A percentile compares a stretch with the other conserved stretches of the same genome.
Evolutionary conservation across 306 rosid species (phyloP).

Genomic region (Sindora glabra): DNA sequence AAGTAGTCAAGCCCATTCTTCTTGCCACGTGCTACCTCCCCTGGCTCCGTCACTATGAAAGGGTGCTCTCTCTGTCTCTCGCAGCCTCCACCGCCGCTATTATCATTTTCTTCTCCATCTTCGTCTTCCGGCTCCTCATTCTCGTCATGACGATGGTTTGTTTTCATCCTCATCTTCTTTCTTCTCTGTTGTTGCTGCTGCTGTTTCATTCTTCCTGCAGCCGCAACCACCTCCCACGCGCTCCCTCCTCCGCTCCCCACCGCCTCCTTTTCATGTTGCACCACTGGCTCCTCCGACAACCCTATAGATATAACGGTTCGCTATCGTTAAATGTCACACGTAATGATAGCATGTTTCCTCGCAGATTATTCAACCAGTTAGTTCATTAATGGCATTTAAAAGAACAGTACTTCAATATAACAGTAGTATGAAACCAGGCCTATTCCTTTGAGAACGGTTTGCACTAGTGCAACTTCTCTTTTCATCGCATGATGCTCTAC

Average conservation of each 20-base stretch:
- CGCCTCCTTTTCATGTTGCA: conserved; percentile 69
- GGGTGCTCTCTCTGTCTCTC: conserved; percentile 95
- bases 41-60: conserved; percentile 91
- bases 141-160: neutral
- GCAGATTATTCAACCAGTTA: neutral
- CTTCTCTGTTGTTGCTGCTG: conserved; percentile 39
- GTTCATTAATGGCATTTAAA: neutral
- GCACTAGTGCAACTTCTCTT: neutral
- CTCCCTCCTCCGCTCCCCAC: conserved; percentile 69
- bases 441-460: neutral
- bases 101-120: conserved; percentile 20
- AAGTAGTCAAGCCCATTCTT: conserved; percentile 95
- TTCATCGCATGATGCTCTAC: neutral
- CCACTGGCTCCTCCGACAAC: conserved; percentile 88
- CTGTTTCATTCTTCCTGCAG: conserved; percentile 37
- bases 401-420: conserved; percentile 42
- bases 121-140: conserved; percentile 28
- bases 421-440: conserved; percentile 13
- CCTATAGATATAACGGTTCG: conserved; percentile 25
- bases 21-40: conserved; percentile 98
- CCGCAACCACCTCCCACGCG: conserved; percentile 39
- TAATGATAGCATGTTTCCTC: neutral
- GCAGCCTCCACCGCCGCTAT: neutral
- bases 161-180: conserved; percentile 21
- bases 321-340: neutral